A percentile compares a stretch with the other conserved stretches of the same genome.
Conservation (phyloP, 306 rosid species). For the Mucuna pruriens region DNA sequence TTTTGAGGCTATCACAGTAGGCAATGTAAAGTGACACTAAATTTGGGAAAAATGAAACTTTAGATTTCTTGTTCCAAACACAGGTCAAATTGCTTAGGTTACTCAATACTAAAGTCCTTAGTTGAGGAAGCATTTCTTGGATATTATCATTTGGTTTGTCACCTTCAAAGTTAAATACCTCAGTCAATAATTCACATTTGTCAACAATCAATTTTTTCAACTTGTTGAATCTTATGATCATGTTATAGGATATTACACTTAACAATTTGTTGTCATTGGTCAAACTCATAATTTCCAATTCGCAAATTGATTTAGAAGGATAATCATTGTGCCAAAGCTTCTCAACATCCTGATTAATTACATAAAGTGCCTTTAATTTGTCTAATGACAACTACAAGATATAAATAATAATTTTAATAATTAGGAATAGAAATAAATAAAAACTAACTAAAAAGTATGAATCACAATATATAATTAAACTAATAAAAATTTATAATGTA, state of each 20-base stretch:
- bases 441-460: too few species aligned
- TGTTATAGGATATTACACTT: background rate
- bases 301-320: background rate
- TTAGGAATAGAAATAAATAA: accelerated
- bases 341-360: background rate
- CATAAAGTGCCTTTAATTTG: background rate
- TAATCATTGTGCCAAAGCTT: background rate
- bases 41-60: background rate
- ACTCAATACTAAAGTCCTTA: background rate
- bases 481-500: too few species aligned
- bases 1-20: background rate
- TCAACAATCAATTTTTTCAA: background rate
- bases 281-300: background rate
- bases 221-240: background rate
- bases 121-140: background rate
- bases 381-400: background rate
- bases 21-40: background rate
- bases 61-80: slow-evolving; percentile 20
- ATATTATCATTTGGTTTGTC: background rate
- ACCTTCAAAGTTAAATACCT: background rate
- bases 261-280: background rate
- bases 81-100: background rate
- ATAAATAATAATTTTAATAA: background rate
- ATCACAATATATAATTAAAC: too few species aligned
- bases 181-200: background rate